A percentile compares a stretch with the other conserved stretches of the same genome.
phyloP scores from a whole-genome alignment of 1,139 yeast species.

The Zygoascus meyerae region DNA sequence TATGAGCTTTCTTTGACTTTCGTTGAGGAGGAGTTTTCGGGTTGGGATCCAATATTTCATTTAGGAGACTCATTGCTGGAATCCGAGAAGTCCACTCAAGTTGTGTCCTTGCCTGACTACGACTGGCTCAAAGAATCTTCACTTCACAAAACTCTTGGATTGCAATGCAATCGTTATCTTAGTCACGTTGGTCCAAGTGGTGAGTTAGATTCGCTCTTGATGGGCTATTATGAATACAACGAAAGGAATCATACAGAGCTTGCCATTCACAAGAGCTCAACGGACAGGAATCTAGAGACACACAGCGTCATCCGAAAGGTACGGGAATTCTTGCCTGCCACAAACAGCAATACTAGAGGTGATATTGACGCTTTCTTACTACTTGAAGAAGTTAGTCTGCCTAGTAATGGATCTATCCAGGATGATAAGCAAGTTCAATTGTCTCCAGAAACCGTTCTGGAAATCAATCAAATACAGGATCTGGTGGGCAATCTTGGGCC shows the following conservation, averaged over 20 bases:
- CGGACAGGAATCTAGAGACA: not conserved
- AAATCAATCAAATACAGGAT: slow-evolving; percentile 22
- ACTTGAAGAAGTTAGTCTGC: slow-evolving; percentile 18
- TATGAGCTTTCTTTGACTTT: slow-evolving; percentile 6
- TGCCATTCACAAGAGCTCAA: slow-evolving; percentile 6
- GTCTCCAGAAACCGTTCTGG: slow-evolving; percentile 19
- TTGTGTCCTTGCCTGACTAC: slow-evolving; percentile 25
- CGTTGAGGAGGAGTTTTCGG: slow-evolving; percentile 6
- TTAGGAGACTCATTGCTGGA: not conserved
- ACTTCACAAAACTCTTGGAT: slow-evolving; percentile 25
- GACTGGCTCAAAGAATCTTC: slow-evolving; percentile 25
- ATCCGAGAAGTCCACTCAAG: slow-evolving; percentile 7
- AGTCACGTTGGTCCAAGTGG: slow-evolving; percentile 26
- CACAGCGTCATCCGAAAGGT: slow-evolving; percentile 9
- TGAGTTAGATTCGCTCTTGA: slow-evolving; percentile 24
- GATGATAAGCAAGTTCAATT: slow-evolving; percentile 18
- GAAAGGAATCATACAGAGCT: slow-evolving; percentile 17
- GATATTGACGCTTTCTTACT: slow-evolving; percentile 21
- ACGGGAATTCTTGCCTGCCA: not conserved
- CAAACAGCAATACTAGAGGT: slow-evolving; percentile 6
- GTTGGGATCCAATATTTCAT: slow-evolving; percentile 2
- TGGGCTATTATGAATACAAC: slow-evolving; percentile 23
- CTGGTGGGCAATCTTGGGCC: slow-evolving; percentile 21
- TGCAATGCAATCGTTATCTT: slow-evolving; percentile 25
- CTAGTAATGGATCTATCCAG: not conserved